Evolutionary conservation across 1,284 basidiomycete genomes (phyloP), one percentile per base, ranked within the genome.

Genomic region (Porogramme epimiltina): DNA sequence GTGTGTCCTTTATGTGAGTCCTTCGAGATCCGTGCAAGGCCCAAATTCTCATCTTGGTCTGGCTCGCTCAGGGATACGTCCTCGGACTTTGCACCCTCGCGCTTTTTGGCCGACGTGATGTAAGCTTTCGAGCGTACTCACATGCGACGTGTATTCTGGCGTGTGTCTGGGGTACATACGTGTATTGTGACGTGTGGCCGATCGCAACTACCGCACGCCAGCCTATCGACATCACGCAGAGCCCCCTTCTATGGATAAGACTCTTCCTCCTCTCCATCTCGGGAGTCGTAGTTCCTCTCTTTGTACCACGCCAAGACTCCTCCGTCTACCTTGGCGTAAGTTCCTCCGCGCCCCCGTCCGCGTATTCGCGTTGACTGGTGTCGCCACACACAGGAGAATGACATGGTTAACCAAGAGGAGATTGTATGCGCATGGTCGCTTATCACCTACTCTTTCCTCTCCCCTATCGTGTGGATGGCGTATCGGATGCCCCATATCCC

Each of bases 161-260:
- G 13, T 19, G 42, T 9, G 28, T 33, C 1, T 60, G 58, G 56
- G 25, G 41, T 10, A 42, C 59, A 16, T 87, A 80, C 63, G 65
- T 72, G 5, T 85, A 84, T 64, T 78, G 86, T 19, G 83, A 89
- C 64, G 48, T 89, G 11, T 82, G 77, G 67, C 86, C 87, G 5
- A 62, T 85, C 1, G 70, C 76, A 15, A 87, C 82, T 0, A 81
- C 62, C 59, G 63, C 68, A 39, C 62, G 73, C 20, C 40, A 51
- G 9, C 73, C 77, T 1, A 60, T 67, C 9, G 78, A 81, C 52
- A 56, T 63, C 26, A 52, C 62, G 1, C 66, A 69, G 48, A 69
- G 68, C 1, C 23, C 45, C 13, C 11, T 65, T 2, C 53, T 70
- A 0, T 71, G 67, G 68, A 51, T 45, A 3, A 66, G 66, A 31